A percentile compares a stretch with the other conserved stretches of the same genome.
Evolutionary conservation across 345 rosid genomes (phyloP).

Genomic region (Anacardium occidentale): DNA sequence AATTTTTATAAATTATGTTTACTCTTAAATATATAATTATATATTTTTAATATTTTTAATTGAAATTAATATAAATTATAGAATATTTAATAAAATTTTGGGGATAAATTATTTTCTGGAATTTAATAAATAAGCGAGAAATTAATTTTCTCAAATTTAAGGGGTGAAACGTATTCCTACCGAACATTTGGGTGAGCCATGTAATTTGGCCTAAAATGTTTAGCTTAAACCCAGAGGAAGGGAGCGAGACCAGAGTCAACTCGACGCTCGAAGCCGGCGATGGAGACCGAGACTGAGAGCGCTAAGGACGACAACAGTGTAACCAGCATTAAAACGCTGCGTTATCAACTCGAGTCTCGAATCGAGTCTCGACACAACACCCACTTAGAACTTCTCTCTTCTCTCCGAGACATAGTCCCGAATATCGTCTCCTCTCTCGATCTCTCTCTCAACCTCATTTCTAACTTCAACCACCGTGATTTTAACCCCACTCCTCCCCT

Average conservation of each 20-base stretch:
- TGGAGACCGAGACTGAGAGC: slow-evolving; percentile 38
- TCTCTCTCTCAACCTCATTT: slow-evolving; percentile 65
- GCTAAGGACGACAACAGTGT: slow-evolving; percentile 40
- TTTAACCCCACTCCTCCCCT: slow-evolving; percentile 68
- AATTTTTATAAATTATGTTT: too few species aligned
- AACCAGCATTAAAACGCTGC: slow-evolving; percentile 51
- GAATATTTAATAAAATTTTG: too few species aligned
- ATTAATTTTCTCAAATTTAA: too few species aligned
- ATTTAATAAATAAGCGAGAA: too few species aligned
- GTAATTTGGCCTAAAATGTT: background rate
- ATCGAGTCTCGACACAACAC: slow-evolving; percentile 55
- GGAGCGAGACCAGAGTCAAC: too few species aligned
- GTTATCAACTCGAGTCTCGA: slow-evolving; percentile 68
- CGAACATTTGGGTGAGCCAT: too few species aligned
- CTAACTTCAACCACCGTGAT: slow-evolving; percentile 66
- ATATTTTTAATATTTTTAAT: too few species aligned
- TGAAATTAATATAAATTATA: too few species aligned
- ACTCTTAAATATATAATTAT: too few species aligned
- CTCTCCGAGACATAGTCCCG: slow-evolving; percentile 66
- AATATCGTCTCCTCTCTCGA: slow-evolving; percentile 71
- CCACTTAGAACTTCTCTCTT: slow-evolving; percentile 63
- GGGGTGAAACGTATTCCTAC: too few species aligned
- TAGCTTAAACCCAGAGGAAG: background rate
- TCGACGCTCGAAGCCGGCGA: slow-evolving; percentile 12
- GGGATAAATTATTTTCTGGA: too few species aligned